Conservation (phyloP, 164 flowering plant species). For the Piper longum region DNA sequence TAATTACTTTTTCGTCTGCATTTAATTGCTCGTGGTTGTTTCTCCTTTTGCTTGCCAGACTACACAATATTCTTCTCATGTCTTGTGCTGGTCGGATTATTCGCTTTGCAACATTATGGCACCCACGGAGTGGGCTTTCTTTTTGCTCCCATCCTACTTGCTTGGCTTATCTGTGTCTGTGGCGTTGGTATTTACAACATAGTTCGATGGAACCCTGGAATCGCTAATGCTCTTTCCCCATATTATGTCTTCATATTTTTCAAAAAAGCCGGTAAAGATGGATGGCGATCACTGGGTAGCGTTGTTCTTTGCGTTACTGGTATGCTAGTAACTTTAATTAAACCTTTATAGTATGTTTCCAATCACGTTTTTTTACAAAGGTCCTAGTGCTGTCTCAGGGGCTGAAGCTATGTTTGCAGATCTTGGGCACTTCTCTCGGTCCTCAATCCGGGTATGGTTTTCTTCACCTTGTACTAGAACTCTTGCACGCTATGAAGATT, state of each 20-base stretch:
- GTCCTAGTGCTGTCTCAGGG: conserved; percentile 22
- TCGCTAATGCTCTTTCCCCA: conserved; percentile 41
- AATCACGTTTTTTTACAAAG: not conserved
- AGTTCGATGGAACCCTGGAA: conserved; percentile 32
- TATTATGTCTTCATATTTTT: conserved; percentile 34
- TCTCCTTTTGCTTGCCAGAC: conserved; percentile 16
- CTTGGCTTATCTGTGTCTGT: conserved; percentile 55
- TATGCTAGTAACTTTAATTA: conserved; percentile 8
- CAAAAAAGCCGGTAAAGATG: conserved; percentile 26
- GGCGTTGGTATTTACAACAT: conserved; percentile 52
- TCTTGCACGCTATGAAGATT: not conserved
- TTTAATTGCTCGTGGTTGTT: no score
- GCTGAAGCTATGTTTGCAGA: conserved; percentile 78
- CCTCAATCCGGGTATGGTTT: conserved; percentile 34
- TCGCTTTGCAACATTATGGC: conserved; percentile 54
- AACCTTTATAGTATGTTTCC: not conserved
- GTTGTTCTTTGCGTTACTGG: conserved; percentile 53
- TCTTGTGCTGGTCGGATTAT: conserved; percentile 38
- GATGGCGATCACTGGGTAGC: conserved; percentile 55
- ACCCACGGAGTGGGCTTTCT: conserved; percentile 45
- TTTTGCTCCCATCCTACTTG: conserved; percentile 45
- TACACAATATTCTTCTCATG: conserved; percentile 29
- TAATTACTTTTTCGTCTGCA: not conserved
- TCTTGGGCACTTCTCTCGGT: conserved; percentile 55
- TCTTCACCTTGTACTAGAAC: not conserved